These are phyloP conservation scores for Metschnikowia gelsemii DNA, from an alignment of 805 yeast species.

Conservation along the genomic window DNA sequence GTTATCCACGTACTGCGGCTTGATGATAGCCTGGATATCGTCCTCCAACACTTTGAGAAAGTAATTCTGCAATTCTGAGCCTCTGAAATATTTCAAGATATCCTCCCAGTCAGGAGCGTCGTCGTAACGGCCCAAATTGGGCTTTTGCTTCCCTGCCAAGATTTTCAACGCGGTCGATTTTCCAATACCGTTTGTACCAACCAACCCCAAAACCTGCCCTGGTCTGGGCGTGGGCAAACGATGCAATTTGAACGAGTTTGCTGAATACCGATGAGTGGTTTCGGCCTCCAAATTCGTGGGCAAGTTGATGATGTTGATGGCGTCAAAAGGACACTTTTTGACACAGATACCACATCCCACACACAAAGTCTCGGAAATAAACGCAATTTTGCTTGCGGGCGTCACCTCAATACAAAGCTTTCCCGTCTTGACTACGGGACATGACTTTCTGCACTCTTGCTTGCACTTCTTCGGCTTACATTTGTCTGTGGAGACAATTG, in stretches of 20 bases:
- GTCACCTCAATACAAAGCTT: conserved; percentile 95
- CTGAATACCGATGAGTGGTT: conserved; percentile 96
- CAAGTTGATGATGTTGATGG: conserved; percentile 90
- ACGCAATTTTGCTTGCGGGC: conserved; percentile 88
- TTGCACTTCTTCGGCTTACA: conserved; percentile 98
- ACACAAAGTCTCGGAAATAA: conserved; percentile 89
- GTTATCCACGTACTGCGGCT: conserved; percentile 98
- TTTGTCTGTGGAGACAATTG: conserved; percentile 89
- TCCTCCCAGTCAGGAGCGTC: conserved; percentile 98
- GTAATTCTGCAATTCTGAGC: conserved; percentile 94
- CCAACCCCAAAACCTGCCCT: conserved; percentile 96
- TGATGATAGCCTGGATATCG: conserved; percentile 91
- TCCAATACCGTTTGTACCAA: conserved; percentile 99
- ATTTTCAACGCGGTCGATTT: conserved; percentile 96
- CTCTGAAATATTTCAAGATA: conserved; percentile 87
- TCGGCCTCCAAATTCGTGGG: conserved; percentile 93
- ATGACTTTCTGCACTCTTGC: conserved; percentile 94
- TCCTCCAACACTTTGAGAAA: conserved; percentile 93
- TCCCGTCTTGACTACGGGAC: conserved; percentile 98
- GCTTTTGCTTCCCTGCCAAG: conserved; percentile 95
- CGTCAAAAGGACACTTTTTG: conserved; percentile 97
- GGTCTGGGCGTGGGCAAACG: conserved; percentile 98
- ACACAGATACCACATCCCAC: conserved; percentile 99
- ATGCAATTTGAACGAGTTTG: conserved; percentile 95
- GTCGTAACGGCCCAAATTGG: conserved; percentile 90